Conservation (phyloP, 495 filamentous ascomycete genomes). For the Articulospora tetracladia region DNA sequence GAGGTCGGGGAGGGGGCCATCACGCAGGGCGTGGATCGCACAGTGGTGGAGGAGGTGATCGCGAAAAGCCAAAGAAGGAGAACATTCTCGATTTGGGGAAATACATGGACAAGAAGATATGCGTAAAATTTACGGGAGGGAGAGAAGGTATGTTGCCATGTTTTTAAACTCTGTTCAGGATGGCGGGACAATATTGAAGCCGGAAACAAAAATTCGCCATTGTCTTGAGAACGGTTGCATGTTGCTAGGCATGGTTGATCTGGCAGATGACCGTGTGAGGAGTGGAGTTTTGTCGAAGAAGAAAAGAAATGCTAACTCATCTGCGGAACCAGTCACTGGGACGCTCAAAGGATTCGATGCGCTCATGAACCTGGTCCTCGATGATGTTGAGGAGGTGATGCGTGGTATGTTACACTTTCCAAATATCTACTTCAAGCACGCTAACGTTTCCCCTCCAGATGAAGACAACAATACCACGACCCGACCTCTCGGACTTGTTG, state of each 20-base stretch:
- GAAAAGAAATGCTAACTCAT: background rate
- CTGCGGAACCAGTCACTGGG: conserved; percentile 65
- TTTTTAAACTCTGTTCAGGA: background rate
- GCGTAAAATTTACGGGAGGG: conserved; percentile 94
- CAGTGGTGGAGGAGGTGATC: conserved; percentile 35
- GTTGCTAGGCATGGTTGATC: background rate
- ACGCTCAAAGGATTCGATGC: conserved; percentile 93
- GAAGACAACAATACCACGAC: conserved; percentile 87
- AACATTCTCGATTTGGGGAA: conserved; percentile 93
- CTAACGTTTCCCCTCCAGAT: conserved; percentile 44
- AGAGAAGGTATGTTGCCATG: conserved; percentile 63
- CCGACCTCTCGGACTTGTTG: conserved; percentile 81
- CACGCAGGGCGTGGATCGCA: conserved; percentile 44
- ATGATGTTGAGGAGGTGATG: conserved; percentile 87
- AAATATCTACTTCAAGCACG: background rate
- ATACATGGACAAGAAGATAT: conserved; percentile 94
- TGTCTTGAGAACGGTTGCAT: background rate
- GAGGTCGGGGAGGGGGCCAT: conserved; percentile 30
- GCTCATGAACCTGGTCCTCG: conserved; percentile 95
- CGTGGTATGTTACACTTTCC: conserved; percentile 54
- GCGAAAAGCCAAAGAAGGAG: conserved; percentile 89
- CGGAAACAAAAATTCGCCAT: too few species aligned
- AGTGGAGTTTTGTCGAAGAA: background rate
- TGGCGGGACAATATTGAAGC: background rate
- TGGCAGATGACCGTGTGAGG: background rate